Evolutionary conservation across 2,329 filamentous ascomycete genomes (phyloP), one percentile per base, ranked within the genome.

Genomic region (Alternaria postmessia): DNA sequence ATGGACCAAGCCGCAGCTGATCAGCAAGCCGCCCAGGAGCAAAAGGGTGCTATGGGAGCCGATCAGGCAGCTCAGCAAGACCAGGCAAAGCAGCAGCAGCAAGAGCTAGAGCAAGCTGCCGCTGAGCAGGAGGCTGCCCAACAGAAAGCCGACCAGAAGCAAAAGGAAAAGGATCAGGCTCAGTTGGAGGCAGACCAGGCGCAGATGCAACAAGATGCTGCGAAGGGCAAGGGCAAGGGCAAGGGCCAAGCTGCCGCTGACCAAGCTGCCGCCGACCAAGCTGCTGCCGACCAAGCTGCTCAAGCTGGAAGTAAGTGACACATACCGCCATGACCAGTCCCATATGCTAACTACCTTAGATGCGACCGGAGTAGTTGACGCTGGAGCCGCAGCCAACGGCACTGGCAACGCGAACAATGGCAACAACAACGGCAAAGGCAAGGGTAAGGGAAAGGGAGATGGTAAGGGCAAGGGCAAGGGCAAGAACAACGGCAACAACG

Each of bases 231-330:
- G 18, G 46, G 30, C 18, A 51, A 28, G 54, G 36, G 32, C 36
- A 24, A 24, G 22, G 22, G 22, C 22, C 34, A 44, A 28, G 41
- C 22, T 53, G 55, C 41, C 9, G 55, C 48, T n/a, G 34, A 42
- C 34, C 34, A 44, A 26, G 41, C 22, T 53, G 54, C 41, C 7
- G 55, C 48, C n/a, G 34, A 41, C 34, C 34, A 44, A 20, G 42
- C 24, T 42, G 55, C 42, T 22, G 49, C 41, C 6, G 49, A 16
- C n/a, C 24, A 56, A 47, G 63, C 59, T 26, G 58, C 57, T 38
- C 49, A 61, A 56, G 64, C 54, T 47, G 60, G 54, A 49, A 63
- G 66, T 65, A 60, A 55, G 62, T 62, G 8, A 30, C 20, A 41
- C 41, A 7, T 12, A 22, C 14, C 28, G 11, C n/a, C 18, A 14